phyloP scores from a whole-genome alignment of 495 filamentous ascomycete species.

The Lophiotrema nucula region DNA sequence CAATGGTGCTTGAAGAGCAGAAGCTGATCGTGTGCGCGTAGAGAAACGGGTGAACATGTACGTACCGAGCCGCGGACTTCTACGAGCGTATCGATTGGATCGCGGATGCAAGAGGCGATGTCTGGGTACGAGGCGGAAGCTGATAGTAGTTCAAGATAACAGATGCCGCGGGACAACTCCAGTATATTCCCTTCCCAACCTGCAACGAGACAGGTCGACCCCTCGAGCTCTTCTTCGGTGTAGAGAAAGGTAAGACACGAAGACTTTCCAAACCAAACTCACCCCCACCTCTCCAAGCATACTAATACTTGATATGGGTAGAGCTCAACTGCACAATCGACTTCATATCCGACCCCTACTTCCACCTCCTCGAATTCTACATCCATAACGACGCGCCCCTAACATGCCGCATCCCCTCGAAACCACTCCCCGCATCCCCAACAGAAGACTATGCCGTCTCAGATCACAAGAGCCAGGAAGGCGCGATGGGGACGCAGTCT shows the following conservation, averaged over 20 bases:
- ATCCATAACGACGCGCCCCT: conserved; percentile 94
- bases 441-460: conserved; percentile 21
- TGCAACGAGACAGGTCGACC: conserved; percentile 88
- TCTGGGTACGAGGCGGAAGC: no score
- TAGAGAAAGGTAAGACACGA: conserved; percentile 52
- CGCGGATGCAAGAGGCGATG: no score
- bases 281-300: background rate
- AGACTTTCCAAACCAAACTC: background rate
- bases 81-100: background rate
- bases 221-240: conserved; percentile 80
- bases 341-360: conserved; percentile 81
- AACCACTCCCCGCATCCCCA: conserved; percentile 52
- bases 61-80: conserved; percentile 22
- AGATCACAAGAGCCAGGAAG: conserved; percentile 31
- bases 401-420: conserved; percentile 84
- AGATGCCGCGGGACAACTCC: conserved; percentile 73
- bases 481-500: conserved; percentile 38
- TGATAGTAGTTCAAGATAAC: conserved; percentile 59
- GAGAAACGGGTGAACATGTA: conserved; percentile 66
- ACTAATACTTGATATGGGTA: conserved; percentile 39
- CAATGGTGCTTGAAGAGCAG: background rate
- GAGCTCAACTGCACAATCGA: conserved; percentile 91
- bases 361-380: conserved; percentile 98
- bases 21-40: conserved; percentile 25
- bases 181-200: conserved; percentile 88